Evolutionary conservation across 2,329 filamentous ascomycete species (phyloP).

Genomic region (Cladosporium sphaerospermum): DNA sequence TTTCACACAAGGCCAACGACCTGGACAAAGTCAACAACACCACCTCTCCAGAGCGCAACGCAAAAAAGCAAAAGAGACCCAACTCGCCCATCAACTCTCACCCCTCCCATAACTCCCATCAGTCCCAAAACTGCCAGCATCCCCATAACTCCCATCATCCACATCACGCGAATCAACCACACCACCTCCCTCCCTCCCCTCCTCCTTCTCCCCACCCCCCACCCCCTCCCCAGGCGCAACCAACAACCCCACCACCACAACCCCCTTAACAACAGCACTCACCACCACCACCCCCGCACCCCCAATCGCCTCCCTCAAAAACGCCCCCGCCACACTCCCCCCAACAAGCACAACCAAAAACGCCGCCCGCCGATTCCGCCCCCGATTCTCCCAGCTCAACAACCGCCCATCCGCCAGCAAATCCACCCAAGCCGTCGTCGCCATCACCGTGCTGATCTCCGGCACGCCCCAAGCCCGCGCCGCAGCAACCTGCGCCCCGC

Average conservation of each 20-base stretch:
- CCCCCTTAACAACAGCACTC: conserved; percentile 39
- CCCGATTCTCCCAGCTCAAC: conserved; percentile 42
- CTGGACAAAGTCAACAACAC: too few relatives aligned
- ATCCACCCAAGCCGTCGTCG: conserved; percentile 58
- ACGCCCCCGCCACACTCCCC: conserved; percentile 49
- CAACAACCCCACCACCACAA: neutral
- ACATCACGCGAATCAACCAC: neutral
- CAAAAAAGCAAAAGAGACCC: neutral
- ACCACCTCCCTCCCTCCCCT: too few relatives aligned
- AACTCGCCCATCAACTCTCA: neutral
- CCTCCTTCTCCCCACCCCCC: too few relatives aligned
- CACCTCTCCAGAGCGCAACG: neutral
- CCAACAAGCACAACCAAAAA: conserved; percentile 46
- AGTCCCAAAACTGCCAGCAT: neutral
- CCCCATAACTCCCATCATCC: neutral
- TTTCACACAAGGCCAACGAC: too few relatives aligned
- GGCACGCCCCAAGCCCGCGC: conserved; percentile 49
- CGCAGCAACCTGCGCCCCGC: conserved; percentile 55
- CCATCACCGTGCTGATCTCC: conserved; percentile 61
- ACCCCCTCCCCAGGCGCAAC: neutral
- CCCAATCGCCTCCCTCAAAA: conserved; percentile 37
- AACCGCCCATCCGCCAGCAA: conserved; percentile 51
- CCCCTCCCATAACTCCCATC: neutral
- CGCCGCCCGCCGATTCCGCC: conserved; percentile 44
- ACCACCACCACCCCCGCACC: conserved; percentile 41